phyloP scores from a whole-genome alignment of 345 rosid genomes.

The Salix udensis region DNA sequence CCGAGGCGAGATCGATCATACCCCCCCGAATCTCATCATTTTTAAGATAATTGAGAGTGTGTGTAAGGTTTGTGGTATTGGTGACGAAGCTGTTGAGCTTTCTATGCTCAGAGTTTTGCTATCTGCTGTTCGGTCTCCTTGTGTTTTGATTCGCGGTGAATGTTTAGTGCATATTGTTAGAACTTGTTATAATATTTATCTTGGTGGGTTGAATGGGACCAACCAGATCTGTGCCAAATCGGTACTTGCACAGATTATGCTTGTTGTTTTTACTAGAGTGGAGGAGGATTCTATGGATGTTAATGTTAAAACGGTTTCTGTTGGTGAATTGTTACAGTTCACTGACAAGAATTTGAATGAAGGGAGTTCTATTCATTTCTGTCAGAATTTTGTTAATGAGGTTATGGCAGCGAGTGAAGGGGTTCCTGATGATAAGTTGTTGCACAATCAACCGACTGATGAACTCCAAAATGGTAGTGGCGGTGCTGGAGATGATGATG shows the following conservation, averaged over 20 bases:
- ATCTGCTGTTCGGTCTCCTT: constrained; percentile 67
- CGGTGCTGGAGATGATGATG: not conserved
- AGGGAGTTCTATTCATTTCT: constrained; percentile 72
- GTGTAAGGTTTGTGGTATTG: constrained; percentile 60
- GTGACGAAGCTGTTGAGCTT: constrained; percentile 74
- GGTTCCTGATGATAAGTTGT: constrained; percentile 40
- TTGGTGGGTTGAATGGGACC: constrained; percentile 76
- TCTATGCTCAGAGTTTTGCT: constrained; percentile 71
- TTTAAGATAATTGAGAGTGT: constrained; percentile 45
- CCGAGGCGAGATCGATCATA: constrained; percentile 50
- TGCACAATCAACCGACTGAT: constrained; percentile 23
- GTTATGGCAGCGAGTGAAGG: constrained; percentile 64
- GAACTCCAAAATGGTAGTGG: constrained; percentile 39
- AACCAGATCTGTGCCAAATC: constrained; percentile 95
- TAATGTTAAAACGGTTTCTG: constrained; percentile 49
- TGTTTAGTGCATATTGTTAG: constrained; percentile 63
- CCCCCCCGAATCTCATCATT: constrained; percentile 2
- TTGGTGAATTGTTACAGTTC: constrained; percentile 68
- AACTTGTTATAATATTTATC: constrained; percentile 88
- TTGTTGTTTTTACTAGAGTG: constrained; percentile 64
- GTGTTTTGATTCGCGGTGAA: constrained; percentile 76
- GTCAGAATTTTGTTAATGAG: constrained; percentile 73
- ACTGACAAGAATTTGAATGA: constrained; percentile 85
- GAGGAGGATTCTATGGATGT: constrained; percentile 68
- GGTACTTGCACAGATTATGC: constrained; percentile 78